phyloP scores from a whole-genome alignment of 1,139 yeast species.

The Chernovozyma aurita region DNA sequence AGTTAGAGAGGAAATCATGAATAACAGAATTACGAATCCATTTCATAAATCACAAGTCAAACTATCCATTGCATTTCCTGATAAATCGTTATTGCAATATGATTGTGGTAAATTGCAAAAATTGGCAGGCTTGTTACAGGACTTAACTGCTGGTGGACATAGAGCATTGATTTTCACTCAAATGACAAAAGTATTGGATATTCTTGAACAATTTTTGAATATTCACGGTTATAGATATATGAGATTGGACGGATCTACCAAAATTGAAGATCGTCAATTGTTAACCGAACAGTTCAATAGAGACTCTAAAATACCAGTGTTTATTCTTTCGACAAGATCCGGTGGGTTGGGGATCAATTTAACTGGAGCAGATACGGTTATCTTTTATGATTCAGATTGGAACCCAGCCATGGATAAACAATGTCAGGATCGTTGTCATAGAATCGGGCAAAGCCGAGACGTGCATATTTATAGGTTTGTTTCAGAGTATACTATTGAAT shows the following conservation, averaged over 20 bases:
- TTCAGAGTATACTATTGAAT: slow-evolving; percentile 93
- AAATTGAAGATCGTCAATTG: slow-evolving; percentile 93
- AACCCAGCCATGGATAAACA: slow-evolving; percentile 99
- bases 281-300: slow-evolving; percentile 89
- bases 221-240: slow-evolving; percentile 91
- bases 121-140: slow-evolving; percentile 68
- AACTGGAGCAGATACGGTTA: slow-evolving; percentile 98
- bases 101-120: slow-evolving; percentile 97
- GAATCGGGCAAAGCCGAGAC: slow-evolving; percentile 97
- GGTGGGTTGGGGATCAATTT: slow-evolving; percentile 97
- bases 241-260: slow-evolving; percentile 96
- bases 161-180: slow-evolving; percentile 95
- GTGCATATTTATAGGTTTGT: slow-evolving; percentile 96
- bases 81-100: slow-evolving; percentile 82
- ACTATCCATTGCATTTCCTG: slow-evolving; percentile 92
- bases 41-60: slow-evolving; percentile 84
- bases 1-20: slow-evolving; percentile 30
- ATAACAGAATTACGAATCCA: slow-evolving; percentile 48
- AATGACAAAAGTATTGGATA: slow-evolving; percentile 95
- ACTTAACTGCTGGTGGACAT: slow-evolving; percentile 81
- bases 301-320: slow-evolving; percentile 83
- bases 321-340: slow-evolving; percentile 89
- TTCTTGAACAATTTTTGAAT: slow-evolving; percentile 87
- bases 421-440: slow-evolving; percentile 98
- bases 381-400: slow-evolving; percentile 99